These are phyloP conservation scores for Smittium culicis DNA, from an alignment of 371 early-diverging fungal genomes.

Conservation along the genomic window DNA sequence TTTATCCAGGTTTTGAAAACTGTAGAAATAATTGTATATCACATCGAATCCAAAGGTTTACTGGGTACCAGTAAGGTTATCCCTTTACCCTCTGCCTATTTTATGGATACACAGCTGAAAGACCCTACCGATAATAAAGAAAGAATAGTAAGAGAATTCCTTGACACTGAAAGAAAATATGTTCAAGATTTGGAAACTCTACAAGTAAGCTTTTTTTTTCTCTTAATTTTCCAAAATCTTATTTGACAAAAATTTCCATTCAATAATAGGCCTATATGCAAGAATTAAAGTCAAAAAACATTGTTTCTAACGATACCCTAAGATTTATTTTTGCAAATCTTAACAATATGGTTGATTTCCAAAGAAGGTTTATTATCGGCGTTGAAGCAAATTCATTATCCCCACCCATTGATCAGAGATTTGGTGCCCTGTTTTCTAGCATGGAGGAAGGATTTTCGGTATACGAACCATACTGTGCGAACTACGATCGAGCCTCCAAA, in stretches of 20 bases:
- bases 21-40: constrained; percentile 49
- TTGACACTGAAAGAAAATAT: constrained; percentile 91
- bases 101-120: constrained; percentile 35
- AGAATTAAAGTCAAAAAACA: constrained; percentile 34
- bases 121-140: constrained; percentile 68
- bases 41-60: constrained; percentile 50
- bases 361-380: constrained; percentile 81
- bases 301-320: constrained; percentile 57
- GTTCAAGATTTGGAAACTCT: constrained; percentile 77
- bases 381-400: constrained; percentile 71
- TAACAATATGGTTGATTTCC: constrained; percentile 84
- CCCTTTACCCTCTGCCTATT: constrained; percentile 27
- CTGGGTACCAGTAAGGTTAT: constrained; percentile 32
- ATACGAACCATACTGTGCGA: constrained; percentile 89
- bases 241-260: neutral
- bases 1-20: constrained; percentile 38
- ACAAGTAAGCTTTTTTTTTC: constrained; percentile 37
- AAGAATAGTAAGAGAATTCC: constrained; percentile 69
- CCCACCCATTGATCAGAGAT: constrained; percentile 61
- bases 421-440: constrained; percentile 46
- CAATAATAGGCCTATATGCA: constrained; percentile 32
- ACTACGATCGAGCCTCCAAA: constrained; percentile 66
- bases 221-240: too few relatives aligned
- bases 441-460: constrained; percentile 77
- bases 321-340: constrained; percentile 83